Evolutionary conservation across 257 asterid genomes (phyloP), one percentile per base, ranked within the genome.

Genomic region (Galeopsis tetrahit): DNA sequence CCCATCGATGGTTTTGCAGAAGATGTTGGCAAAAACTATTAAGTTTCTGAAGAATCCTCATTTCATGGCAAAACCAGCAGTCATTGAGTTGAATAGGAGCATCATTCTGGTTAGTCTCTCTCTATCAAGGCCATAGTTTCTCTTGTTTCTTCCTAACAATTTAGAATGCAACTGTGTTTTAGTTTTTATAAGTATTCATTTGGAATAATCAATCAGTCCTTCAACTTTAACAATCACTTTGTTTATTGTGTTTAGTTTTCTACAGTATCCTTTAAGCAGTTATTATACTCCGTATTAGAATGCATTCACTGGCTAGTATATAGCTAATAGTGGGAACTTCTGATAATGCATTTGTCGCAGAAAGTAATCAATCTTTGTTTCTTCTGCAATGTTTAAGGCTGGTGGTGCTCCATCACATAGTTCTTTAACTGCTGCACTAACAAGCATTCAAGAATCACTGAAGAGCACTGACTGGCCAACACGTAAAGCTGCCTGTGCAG

Each of bases 31-130:
- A 62, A 94, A 84, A 84, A 91, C 95, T 73, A 80, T 82, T 8
- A 94, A 91, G 80, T 80, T 91, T 84, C 89, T 89, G 68, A 94
- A 94, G 83, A 91, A 84, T 83, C 96, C 96, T 43, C 96, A 94
- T 74, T 94, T 89, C 86, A 86, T 88, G 97, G 99, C 96, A 51
- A 94, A 94, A 69, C 98, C 98, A 39, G 97, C 96, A 7, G 87
- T 89, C 77, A 77, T 94, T 69, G 97, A 94, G 75, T 86, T 94
- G 85, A 94, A 88, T 75, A 83, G 94, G 80, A 94, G 99, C 79
- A 91, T 94, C 67, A 85, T 91, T 86, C 85, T 89, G 93, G 99
- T 91, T 40, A 60, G 80, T 75, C 44, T 75, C 15, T 77, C 34
- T 64, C 60, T 49, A 17, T 2, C 17, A 31, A 55, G 39, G 31